Percentiles rank a stretch among this genome's conserved stretches.
Evolutionary conservation across 129 eudicot genomes (phyloP).

Genomic region (Sambucus nigra): DNA sequence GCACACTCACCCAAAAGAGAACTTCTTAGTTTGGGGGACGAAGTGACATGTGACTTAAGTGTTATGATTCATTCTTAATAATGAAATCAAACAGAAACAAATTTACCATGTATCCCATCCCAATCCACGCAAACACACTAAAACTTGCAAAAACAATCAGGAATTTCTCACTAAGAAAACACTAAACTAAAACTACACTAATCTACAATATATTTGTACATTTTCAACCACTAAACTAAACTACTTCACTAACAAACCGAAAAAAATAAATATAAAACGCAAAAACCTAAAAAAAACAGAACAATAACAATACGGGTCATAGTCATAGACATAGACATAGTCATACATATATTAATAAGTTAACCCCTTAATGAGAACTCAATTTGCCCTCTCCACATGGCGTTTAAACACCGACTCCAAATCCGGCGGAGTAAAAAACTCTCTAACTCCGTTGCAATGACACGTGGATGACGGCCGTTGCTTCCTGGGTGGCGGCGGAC

Average conservation of each 20-base stretch:
- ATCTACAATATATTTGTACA: slow-evolving; percentile 16
- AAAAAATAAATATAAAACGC: neutral
- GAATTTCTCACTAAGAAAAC: neutral
- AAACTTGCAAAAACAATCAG: too few relatives aligned
- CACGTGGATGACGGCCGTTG: slow-evolving; percentile 33
- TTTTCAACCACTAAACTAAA: slow-evolving; percentile 6
- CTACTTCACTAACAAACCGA: slow-evolving; percentile 2
- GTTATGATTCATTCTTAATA: too few relatives aligned
- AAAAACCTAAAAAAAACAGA: neutral
- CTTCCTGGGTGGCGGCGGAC: slow-evolving; percentile 76
- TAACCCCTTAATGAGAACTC: neutral
- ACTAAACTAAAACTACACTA: slow-evolving; percentile 3
- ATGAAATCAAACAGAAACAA: too few relatives aligned
- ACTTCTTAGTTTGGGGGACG: too few relatives aligned
- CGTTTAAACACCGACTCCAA: slow-evolving; percentile 56
- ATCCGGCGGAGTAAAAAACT: slow-evolving; percentile 67
- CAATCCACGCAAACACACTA: too few relatives aligned
- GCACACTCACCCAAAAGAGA: too few relatives aligned
- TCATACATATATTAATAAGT: too few relatives aligned
- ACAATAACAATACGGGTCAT: neutral
- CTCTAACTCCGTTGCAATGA: slow-evolving; percentile 26
- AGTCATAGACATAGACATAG: neutral
- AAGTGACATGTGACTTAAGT: too few relatives aligned
- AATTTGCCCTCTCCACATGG: slow-evolving; percentile 32
- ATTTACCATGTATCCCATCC: too few relatives aligned